These are phyloP conservation scores for Daldinia sp. DNA, from an alignment of 2,329 filamentous ascomycete species.

Conservation along the genomic window DNA sequence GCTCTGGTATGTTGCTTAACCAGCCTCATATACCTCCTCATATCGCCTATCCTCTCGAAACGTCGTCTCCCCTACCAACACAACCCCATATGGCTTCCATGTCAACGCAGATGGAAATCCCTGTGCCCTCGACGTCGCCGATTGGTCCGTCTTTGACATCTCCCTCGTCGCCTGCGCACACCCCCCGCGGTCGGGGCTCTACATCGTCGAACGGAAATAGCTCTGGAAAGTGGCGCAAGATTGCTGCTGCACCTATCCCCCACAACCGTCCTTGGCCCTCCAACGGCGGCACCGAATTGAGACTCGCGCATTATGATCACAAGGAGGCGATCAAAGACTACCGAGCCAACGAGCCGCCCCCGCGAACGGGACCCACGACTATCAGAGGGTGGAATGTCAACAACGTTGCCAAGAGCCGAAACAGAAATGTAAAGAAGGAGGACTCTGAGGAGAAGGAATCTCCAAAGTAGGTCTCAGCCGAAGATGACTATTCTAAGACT, in stretches of 20 bases:
- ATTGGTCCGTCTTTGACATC: conserved; percentile 38
- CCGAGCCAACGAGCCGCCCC: conserved; percentile 61
- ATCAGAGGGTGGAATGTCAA: conserved; percentile 66
- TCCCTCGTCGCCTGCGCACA: conserved; percentile 43
- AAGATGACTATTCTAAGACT: conserved; percentile 12
- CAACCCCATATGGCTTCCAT: conserved; percentile 42
- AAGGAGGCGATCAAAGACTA: conserved; percentile 67
- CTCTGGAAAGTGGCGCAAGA: conserved; percentile 61
- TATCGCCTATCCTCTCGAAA: conserved; percentile 37
- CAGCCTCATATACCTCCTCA: conserved; percentile 35
- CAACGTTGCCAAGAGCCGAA: conserved; percentile 49
- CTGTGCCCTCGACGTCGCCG: conserved; percentile 40
- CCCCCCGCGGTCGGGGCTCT: conserved; percentile 46
- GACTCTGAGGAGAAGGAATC: conserved; percentile 46
- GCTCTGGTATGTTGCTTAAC: conserved; percentile 34
- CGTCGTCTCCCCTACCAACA: conserved; percentile 41
- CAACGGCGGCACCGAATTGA: conserved; percentile 59
- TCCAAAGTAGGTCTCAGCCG: conserved; percentile 39
- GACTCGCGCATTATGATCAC: conserved; percentile 65
- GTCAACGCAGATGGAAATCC: conserved; percentile 38
- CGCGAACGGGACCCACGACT: conserved; percentile 62
- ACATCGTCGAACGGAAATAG: conserved; percentile 44
- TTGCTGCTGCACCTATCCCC: conserved; percentile 65
- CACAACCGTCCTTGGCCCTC: conserved; percentile 58
- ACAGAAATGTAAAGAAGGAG: conserved; percentile 43